Evolutionary conservation across 176 grass and related monocot species (phyloP).

Genomic region (Poa pratensis): DNA sequence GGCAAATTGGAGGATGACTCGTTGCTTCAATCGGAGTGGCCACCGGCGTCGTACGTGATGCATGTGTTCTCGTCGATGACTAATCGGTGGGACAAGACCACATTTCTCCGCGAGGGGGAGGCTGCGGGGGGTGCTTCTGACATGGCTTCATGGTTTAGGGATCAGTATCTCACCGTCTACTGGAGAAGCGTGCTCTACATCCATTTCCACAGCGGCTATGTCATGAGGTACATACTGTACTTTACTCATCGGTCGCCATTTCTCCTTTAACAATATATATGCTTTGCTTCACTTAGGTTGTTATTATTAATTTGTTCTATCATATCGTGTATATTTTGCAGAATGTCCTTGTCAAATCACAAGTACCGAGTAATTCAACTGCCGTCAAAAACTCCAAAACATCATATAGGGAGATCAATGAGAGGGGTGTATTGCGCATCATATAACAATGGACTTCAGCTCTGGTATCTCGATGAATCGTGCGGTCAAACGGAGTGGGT

Average conservation of each 20-base stretch:
- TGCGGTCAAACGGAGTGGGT: background rate
- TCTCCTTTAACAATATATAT: too few relatives aligned
- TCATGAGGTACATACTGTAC: background rate
- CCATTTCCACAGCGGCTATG: background rate
- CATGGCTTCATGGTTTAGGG: background rate
- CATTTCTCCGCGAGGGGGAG: background rate
- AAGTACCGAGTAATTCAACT: background rate
- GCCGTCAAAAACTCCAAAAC: background rate
- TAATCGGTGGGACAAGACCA: background rate
- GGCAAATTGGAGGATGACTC: background rate
- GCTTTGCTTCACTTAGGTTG: too few relatives aligned
- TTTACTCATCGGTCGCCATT: background rate
- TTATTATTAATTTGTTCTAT: too few relatives aligned
- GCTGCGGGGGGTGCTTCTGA: background rate
- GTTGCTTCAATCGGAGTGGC: background rate
- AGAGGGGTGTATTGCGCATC: background rate
- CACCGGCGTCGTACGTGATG: background rate
- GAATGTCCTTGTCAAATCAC: background rate
- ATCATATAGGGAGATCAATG: too few relatives aligned
- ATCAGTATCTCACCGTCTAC: background rate
- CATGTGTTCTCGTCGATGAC: background rate
- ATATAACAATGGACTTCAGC: background rate
- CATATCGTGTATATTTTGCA: background rate
- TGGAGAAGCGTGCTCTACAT: background rate
- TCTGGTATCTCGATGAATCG: background rate